Evolutionary conservation across 78 protist genomes (phyloP).

Genomic region (Speleostelium caveatum): DNA sequence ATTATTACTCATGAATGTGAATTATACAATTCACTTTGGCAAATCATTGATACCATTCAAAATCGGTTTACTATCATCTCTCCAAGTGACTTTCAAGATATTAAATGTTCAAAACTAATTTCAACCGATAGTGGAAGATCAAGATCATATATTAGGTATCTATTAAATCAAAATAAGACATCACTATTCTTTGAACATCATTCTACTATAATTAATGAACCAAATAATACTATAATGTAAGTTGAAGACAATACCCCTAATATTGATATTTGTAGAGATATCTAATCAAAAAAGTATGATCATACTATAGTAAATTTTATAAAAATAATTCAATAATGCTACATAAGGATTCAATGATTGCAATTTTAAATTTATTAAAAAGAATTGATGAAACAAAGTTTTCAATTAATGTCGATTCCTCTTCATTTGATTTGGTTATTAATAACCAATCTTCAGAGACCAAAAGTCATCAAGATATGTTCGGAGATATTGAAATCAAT

Average conservation of each 20-base stretch:
- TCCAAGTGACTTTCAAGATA: constrained; percentile 12
- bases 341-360: background rate
- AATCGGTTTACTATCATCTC: background rate
- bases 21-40: background rate
- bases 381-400: constrained; percentile 41
- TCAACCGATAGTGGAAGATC: constrained; percentile 51
- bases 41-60: constrained; percentile 11
- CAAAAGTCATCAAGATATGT: background rate
- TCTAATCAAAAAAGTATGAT: too few species aligned
- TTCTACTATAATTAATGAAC: background rate
- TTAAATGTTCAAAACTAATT: background rate
- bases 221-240: background rate
- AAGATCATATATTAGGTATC: constrained; percentile 43
- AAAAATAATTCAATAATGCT: constrained; percentile 1
- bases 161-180: constrained; percentile 1
- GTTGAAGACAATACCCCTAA: background rate
- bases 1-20: background rate
- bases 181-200: constrained; percentile 1
- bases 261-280: background rate
- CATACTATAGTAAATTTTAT: background rate
- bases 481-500: background rate
- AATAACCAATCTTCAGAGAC: too few species aligned
- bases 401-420: background rate
- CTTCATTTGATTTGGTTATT: constrained; percentile 23
- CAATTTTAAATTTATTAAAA: constrained; percentile 15